Percentiles rank a stretch among this genome's conserved stretches.
Conservation (phyloP, 208 protist species). For the Leptomonas seymouri region DNA sequence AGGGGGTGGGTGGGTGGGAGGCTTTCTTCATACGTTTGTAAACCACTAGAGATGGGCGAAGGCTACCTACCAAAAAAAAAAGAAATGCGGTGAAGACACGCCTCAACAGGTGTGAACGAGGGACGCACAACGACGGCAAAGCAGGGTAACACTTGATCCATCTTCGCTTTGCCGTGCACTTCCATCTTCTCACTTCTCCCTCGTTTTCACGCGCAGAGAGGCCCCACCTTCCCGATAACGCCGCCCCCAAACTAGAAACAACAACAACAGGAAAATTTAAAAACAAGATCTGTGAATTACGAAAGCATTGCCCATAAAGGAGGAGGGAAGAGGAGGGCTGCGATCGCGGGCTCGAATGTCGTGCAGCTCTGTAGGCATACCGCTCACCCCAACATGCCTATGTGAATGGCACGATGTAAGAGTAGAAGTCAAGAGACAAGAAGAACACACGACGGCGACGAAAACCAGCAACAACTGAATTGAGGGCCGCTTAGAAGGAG, state of each 20-base stretch:
- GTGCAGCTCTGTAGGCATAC: too few species aligned
- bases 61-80: too few species aligned
- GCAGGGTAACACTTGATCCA: neutral
- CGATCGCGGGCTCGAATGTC: too few species aligned
- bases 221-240: neutral
- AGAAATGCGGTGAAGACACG: too few species aligned
- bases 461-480: neutral
- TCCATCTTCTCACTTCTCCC: neutral
- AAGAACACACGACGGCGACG: constrained; percentile 1
- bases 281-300: constrained; percentile 20
- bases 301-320: constrained; percentile 7
- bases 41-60: neutral
- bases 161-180: neutral
- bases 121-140: neutral
- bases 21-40: neutral
- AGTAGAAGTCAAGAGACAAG: neutral
- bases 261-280: constrained; percentile 13
- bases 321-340: constrained; percentile 11
- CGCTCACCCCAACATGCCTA: too few species aligned
- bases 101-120: too few species aligned
- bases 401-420: too few species aligned
- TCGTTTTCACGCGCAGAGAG: neutral
- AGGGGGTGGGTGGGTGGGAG: too few species aligned
- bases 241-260: neutral
- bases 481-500: too few species aligned